Evolutionary conservation across 768 basidiomycete species (phyloP).

Genomic region (Lentinula guzmanii): DNA sequence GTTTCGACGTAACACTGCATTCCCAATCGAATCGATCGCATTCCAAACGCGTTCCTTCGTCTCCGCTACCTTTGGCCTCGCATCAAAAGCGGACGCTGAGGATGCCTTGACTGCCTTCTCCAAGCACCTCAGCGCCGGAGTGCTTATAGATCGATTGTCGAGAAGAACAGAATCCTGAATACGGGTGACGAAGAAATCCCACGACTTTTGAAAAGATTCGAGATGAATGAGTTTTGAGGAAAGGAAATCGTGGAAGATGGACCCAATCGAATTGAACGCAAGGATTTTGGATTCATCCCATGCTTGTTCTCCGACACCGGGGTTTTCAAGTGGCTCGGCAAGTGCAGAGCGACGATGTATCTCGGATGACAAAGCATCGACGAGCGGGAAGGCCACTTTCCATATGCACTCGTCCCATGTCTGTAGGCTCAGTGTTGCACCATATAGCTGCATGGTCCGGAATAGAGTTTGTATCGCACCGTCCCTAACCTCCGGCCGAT

Average conservation of each 20-base stretch:
- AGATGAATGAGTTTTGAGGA: constrained; percentile 67
- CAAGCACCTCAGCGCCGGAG: constrained; percentile 80
- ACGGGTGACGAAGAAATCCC: constrained; percentile 68
- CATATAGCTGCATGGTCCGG: constrained; percentile 90
- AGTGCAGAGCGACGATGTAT: constrained; percentile 35
- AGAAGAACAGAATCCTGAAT: constrained; percentile 65
- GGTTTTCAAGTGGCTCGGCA: constrained; percentile 1
- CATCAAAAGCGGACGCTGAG: constrained; percentile 22
- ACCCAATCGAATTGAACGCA: constrained; percentile 77
- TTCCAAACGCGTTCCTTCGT: constrained; percentile 64
- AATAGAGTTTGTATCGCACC: constrained; percentile 96
- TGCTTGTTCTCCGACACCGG: constrained; percentile 28
- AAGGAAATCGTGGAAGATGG: constrained; percentile 79
- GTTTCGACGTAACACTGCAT: constrained; percentile 32
- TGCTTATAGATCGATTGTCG: constrained; percentile 65
- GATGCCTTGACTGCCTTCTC: constrained; percentile 72
- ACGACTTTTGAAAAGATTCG: constrained; percentile 62
- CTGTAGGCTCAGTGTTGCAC: constrained; percentile 70
- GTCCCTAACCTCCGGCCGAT: constrained; percentile 82
- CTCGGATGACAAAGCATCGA: constrained; percentile 61
- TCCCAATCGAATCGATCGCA: constrained; percentile 62
- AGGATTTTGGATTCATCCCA: constrained; percentile 91
- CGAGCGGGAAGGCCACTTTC: constrained; percentile 83
- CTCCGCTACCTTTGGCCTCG: constrained; percentile 34
- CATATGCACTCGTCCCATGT: constrained; percentile 93